These are phyloP conservation scores for Stipa capillata DNA, from an alignment of 176 grass and related monocot genomes.

Conservation along the genomic window DNA sequence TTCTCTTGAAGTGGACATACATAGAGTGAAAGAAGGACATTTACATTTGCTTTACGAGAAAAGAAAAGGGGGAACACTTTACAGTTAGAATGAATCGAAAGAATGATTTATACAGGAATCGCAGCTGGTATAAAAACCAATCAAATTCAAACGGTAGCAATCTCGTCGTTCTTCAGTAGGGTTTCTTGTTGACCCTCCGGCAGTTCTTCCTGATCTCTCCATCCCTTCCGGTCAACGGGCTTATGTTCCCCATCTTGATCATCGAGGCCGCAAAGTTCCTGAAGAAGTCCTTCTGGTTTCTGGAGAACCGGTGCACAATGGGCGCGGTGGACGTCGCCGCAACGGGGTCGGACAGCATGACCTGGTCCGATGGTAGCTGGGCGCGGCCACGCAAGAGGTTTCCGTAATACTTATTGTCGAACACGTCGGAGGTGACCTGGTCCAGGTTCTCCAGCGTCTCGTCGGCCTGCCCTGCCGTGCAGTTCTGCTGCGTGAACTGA, in stretches of 20 bases:
- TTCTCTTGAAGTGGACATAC: too few relatives aligned
- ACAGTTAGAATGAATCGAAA: too few relatives aligned
- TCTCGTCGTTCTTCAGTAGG: neutral
- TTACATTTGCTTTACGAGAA: too few relatives aligned
- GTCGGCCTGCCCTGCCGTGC: neutral
- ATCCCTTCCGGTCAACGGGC: conserved; percentile 12
- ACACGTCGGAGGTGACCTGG: conserved; percentile 22
- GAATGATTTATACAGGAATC: too few relatives aligned
- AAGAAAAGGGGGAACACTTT: too few relatives aligned
- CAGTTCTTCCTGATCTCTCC: conserved; percentile 50
- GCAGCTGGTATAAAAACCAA: neutral
- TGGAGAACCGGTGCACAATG: neutral
- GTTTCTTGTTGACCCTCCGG: conserved; percentile 18
- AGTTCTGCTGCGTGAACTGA: neutral
- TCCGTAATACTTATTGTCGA: conserved; percentile 40
- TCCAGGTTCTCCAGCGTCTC: conserved; percentile 36
- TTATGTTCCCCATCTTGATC: conserved; percentile 64
- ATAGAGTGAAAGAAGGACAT: too few relatives aligned
- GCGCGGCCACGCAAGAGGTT: conserved; percentile 22
- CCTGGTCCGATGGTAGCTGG: conserved; percentile 37
- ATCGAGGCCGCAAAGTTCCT: conserved; percentile 28
- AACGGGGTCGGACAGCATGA: neutral
- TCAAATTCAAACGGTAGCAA: neutral
- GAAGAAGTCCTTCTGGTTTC: conserved; percentile 32
- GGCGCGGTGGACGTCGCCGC: neutral